Base-by-base conservation (phyloP, 2,329 filamentous ascomycete genomes). In the Diaporthe longicolla region DNA sequence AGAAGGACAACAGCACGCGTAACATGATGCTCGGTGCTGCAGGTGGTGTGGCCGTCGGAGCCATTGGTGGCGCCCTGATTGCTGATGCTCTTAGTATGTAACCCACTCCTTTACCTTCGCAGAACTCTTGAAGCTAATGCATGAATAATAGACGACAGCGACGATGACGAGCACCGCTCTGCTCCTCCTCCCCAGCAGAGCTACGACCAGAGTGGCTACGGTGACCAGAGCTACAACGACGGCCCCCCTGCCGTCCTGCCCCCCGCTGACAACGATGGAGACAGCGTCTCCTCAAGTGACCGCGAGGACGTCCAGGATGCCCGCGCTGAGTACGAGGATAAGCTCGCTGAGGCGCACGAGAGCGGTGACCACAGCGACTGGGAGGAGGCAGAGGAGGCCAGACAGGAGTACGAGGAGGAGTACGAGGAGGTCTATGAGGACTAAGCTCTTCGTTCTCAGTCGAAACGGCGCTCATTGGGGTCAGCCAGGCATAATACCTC, bases 1-100 rank as follows among this genome's bases (percentile, higher is more conserved):
- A 85, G 76, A 83, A 84, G 78, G 82, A 82, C 54, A 85, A 86
- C 73, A 84, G 86, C 71, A 87, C 85, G 76, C 88, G 87, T 26
- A 88, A 87, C 78, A 85, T 91, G 80, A 82, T 92, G 58, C 85
- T 90, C 29, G 90, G 87, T 57, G 91, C 89, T 68, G 89, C 88
- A 13, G 91, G 86, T 48, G 91, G 91, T 81, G 79, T 92, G 26
- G 90, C 88, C 1, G 82, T 87, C 17, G 89, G 90, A 77, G 87
- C 86, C 71, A 80, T 90, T 52, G 91, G 88, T 32, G 90, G 90
- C 68, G 91, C 89, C 4, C 78, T 90, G 59, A 83, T 92, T 70
- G 88, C 87, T 57, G 85, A 92, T 78, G 89, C 88, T 70, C 77
- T 91, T 40, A 82, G 89, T 90, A 84, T 63, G 72, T 57, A 32